Conservation (phyloP, 495 filamentous ascomycete genomes). For the Aspergillus coremiiformis region DNA sequence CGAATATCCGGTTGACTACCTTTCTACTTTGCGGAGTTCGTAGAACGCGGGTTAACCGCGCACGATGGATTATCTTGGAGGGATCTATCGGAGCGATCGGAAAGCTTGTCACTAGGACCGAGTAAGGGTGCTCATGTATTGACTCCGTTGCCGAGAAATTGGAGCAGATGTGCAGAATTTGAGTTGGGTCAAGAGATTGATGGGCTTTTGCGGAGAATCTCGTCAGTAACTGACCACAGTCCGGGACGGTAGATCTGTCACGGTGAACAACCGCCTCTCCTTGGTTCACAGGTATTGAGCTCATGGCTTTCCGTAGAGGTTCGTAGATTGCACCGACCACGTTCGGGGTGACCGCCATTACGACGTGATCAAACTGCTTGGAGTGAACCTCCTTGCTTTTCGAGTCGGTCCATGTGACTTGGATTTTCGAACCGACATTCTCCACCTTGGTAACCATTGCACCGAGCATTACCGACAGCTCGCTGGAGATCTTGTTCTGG, state of each 20-base stretch:
- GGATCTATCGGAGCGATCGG: constrained; percentile 26
- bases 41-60: constrained; percentile 26
- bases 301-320: constrained; percentile 29
- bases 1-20: constrained; percentile 31
- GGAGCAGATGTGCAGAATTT: constrained; percentile 16
- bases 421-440: constrained; percentile 3
- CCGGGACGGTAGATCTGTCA: constrained; percentile 21
- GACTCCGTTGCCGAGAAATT: constrained; percentile 26
- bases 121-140: constrained; percentile 28
- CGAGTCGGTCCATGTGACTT: constrained; percentile 8
- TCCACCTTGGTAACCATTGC: constrained; percentile 13
- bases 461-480: constrained; percentile 18
- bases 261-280: constrained; percentile 40
- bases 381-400: not conserved
- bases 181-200: constrained; percentile 9
- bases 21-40: constrained; percentile 25
- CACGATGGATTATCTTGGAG: constrained; percentile 22
- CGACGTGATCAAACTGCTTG: constrained; percentile 30
- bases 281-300: constrained; percentile 32
- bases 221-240: not conserved
- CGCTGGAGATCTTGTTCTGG: constrained; percentile 33
- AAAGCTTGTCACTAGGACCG: constrained; percentile 27
- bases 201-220: not conserved
- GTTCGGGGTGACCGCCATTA: constrained; percentile 42
- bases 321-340: constrained; percentile 35